Base-by-base conservation (phyloP, 2,329 filamentous ascomycete species). In the Fusarium musae region DNA sequence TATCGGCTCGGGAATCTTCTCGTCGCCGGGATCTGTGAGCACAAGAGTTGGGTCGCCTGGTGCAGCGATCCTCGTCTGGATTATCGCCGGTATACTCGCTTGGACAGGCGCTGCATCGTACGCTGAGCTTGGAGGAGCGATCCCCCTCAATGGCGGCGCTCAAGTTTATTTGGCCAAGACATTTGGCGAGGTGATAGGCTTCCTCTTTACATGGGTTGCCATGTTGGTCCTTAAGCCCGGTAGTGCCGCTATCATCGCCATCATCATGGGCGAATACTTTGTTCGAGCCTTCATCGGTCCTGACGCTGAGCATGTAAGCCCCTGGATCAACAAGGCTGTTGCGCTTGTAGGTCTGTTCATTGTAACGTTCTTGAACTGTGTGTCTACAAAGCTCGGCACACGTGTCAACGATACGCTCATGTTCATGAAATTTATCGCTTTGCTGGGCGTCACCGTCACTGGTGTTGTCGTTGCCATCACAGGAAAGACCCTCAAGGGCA, bases 201-300 rank as follows among this genome's bases (percentile, higher is more conserved):
- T 99, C 79, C 85, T 98, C 39, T 99, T 98, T 82, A 97, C 95
- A 4, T 99, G 96, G 96, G 95, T 94, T 58, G 95, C 96, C 2
- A 94, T 98, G 21, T 89, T 96, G 68, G 96, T 99, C 17, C 86
- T 99, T 70, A 98, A 98, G 84, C 96, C 96, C 1, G 96, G 96
- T 5, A 93, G 93, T 43, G 92, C 95, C 15, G 96, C 96, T 70
- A 99, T 99, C 79, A 94, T 99, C 73, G 89, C 96, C 74, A 98
- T 99, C 75, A 98, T 99, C 78, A 98, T 98, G 86, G 96, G 96
- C 47, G 96, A 99, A 83, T 99, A 99, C 80, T 85, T 97, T n/a
- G 94, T 98, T 59, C 89, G 95, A 52, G 95, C 95, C 19, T 88
- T 93, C 47, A 92, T 97, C 66, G 95, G 95, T 13, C 91, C 95